Conservation (phyloP, 805 yeast genomes). For the Hanseniaspora pseudoguilliermondii region DNA sequence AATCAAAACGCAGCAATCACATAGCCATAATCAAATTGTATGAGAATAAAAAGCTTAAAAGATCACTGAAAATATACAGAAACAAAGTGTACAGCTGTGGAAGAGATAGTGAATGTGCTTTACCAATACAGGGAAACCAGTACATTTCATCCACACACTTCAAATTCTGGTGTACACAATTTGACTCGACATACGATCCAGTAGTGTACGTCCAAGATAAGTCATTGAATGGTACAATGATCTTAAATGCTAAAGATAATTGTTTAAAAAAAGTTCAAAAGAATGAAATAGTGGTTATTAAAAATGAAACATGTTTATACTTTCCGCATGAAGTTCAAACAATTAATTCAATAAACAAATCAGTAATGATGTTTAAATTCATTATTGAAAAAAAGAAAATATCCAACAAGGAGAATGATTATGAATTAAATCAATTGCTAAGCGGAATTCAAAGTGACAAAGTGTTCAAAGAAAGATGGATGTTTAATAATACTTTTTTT, state of each 20-base stretch:
- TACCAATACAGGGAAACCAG: constrained; percentile 28
- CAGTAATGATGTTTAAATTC: neutral
- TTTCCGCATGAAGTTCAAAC: constrained; percentile 24
- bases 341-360: neutral
- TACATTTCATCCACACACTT: constrained; percentile 39
- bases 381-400: neutral
- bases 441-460: neutral
- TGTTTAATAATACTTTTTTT: neutral
- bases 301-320: constrained; percentile 22
- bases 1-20: neutral
- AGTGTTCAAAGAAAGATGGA: neutral
- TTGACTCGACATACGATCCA: constrained; percentile 37
- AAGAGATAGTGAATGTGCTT: constrained; percentile 27
- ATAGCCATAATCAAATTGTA: neutral
- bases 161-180: constrained; percentile 35
- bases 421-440: neutral
- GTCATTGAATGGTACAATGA: constrained; percentile 39
- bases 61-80: constrained; percentile 14
- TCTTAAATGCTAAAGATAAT: constrained; percentile 27
- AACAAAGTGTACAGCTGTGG: constrained; percentile 34
- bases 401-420: neutral
- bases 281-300: constrained; percentile 32
- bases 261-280: constrained; percentile 14
- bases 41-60: neutral
- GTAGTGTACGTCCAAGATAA: constrained; percentile 38